phyloP scores from a whole-genome alignment of 2,329 filamentous ascomycete species.

The Aspergillus sp. region DNA sequence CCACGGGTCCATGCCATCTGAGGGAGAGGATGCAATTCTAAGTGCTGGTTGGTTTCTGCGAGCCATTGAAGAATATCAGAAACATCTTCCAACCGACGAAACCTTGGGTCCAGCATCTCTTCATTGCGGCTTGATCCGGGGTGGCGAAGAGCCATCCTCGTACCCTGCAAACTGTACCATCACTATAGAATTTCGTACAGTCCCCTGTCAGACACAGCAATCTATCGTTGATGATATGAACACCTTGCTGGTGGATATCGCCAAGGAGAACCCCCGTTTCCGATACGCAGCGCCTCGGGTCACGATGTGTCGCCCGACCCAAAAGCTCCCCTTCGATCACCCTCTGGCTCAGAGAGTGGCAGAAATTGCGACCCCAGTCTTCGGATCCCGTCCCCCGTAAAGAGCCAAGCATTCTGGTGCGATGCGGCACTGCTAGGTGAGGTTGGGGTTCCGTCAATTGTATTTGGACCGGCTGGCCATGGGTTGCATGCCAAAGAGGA shows the following conservation, averaged over 20 bases:
- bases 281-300: slow-evolving; percentile 34
- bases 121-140: slow-evolving; percentile 46
- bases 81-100: slow-evolving; percentile 30
- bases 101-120: slow-evolving; percentile 37
- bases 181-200: slow-evolving; percentile 46
- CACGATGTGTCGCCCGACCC: slow-evolving; percentile 41
- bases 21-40: slow-evolving; percentile 48
- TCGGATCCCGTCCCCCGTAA: slow-evolving; percentile 23
- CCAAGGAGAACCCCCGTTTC: slow-evolving; percentile 33
- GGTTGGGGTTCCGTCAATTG: slow-evolving; percentile 42
- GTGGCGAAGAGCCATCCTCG: slow-evolving; percentile 49
- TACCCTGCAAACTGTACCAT: slow-evolving; percentile 49
- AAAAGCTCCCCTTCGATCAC: slow-evolving; percentile 38
- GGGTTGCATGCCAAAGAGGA: slow-evolving; percentile 50
- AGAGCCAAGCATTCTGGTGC: slow-evolving; percentile 43
- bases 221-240: slow-evolving; percentile 35
- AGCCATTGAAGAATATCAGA: slow-evolving; percentile 40
- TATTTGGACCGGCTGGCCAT: slow-evolving; percentile 46
- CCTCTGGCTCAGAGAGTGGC: slow-evolving; percentile 34
- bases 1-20: slow-evolving; percentile 33
- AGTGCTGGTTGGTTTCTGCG: slow-evolving; percentile 45
- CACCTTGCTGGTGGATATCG: slow-evolving; percentile 30
- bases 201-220: slow-evolving; percentile 40
- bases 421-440: slow-evolving; percentile 47
- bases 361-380: slow-evolving; percentile 19